Evolutionary conservation across 1,139 yeast species (phyloP).

Genomic region (Kurtzmaniella quercitrusa): DNA sequence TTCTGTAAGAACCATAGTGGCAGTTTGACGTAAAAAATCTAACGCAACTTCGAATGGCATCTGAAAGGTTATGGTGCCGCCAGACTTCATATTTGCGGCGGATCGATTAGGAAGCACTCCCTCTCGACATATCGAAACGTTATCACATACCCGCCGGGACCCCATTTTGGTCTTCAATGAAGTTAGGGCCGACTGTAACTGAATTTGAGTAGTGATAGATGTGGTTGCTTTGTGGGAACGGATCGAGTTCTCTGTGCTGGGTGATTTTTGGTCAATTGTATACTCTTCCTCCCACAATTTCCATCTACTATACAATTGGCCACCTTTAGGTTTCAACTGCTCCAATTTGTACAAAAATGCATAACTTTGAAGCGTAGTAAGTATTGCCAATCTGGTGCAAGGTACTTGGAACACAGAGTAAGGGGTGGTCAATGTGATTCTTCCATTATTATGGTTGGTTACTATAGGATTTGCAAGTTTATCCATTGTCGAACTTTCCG

Average conservation of each 20-base stretch:
- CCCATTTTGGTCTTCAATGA: conserved; percentile 2
- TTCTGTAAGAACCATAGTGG: conserved; percentile 12
- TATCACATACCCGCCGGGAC: not conserved
- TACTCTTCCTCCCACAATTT: conserved; percentile 11
- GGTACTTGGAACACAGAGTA: conserved; percentile 11
- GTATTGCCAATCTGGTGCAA: conserved; percentile 14
- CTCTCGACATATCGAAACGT: conserved; percentile 11
- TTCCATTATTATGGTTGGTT: not conserved
- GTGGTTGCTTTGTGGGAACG: not conserved
- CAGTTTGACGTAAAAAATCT: conserved; percentile 12
- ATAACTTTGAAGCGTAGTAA: conserved; percentile 11
- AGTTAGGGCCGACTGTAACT: not conserved
- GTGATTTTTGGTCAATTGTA: not conserved
- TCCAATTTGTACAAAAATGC: conserved; percentile 12
- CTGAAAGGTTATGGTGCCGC: conserved; percentile 12
- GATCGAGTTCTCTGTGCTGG: conserved; percentile 5
- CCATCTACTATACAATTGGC: conserved; percentile 20
- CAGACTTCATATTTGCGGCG: conserved; percentile 7
- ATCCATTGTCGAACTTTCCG: not conserved
- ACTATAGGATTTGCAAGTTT: not conserved
- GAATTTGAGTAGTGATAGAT: not conserved
- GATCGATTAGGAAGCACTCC: conserved; percentile 15
- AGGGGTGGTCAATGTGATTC: not conserved
- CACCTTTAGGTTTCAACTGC: conserved; percentile 10
- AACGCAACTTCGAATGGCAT: conserved; percentile 10